Conservation (phyloP, 257 asterid genomes). For the Echium plantagineum region DNA sequence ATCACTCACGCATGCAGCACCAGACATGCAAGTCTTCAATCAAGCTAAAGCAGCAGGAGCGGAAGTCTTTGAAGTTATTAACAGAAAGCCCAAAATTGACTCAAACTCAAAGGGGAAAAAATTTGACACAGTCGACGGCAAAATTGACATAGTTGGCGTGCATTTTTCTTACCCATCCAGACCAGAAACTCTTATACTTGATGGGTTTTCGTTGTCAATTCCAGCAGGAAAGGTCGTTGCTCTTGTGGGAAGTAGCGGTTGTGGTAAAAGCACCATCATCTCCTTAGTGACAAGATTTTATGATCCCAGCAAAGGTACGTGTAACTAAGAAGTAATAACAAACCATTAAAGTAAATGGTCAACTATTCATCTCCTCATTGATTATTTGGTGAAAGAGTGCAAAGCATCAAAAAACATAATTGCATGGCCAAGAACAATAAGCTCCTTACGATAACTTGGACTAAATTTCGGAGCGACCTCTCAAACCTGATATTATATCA, state of each 20-base stretch:
- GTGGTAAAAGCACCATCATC: constrained; percentile 81
- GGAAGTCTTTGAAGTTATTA: constrained; percentile 59
- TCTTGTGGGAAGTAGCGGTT: constrained; percentile 68
- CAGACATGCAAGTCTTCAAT: constrained; percentile 75
- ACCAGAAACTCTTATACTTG: constrained; percentile 39
- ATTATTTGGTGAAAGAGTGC: background rate
- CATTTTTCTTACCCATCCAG: constrained; percentile 68
- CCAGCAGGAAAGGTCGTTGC: constrained; percentile 79
- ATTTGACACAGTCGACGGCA: constrained; percentile 36
- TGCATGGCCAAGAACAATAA: too few species aligned
- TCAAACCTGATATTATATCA: background rate
- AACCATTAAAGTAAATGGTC: background rate
- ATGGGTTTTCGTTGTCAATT: constrained; percentile 65
- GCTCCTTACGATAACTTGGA: background rate
- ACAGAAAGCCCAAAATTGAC: constrained; percentile 52
- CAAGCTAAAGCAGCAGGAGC: constrained; percentile 86
- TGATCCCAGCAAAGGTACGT: constrained; percentile 50
- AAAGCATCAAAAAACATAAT: too few species aligned
- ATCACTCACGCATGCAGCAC: constrained; percentile 84
- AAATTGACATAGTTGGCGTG: constrained; percentile 42
- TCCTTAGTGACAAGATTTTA: constrained; percentile 56
- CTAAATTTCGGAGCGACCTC: constrained; percentile 2
- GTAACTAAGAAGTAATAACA: background rate
- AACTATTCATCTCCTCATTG: background rate
- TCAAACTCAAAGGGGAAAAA: constrained; percentile 27